These are phyloP conservation scores for Jacaranda copaia DNA, from an alignment of 257 asterid genomes.

Conservation along the genomic window DNA sequence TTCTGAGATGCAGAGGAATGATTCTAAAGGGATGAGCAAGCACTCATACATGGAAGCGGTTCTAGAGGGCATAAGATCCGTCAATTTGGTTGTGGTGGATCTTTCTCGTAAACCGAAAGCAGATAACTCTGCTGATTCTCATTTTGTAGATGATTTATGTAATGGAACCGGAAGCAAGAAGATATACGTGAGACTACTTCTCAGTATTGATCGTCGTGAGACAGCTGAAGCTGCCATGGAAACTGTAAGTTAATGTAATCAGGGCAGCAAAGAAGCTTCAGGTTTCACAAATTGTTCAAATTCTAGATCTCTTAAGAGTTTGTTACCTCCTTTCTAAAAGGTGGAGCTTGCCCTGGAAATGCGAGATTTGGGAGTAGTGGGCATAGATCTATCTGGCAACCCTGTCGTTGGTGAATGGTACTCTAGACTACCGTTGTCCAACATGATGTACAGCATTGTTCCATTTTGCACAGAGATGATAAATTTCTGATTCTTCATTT, in stretches of 20 bases:
- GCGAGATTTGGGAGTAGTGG: conserved; percentile 84
- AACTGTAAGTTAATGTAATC: conserved; percentile 64
- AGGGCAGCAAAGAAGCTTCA: conserved; percentile 11
- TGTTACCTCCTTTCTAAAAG: conserved; percentile 47
- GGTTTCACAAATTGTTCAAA: conserved; percentile 9
- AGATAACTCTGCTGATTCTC: conserved; percentile 42
- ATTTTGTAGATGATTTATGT: conserved; percentile 29
- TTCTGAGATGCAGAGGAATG: conserved; percentile 63
- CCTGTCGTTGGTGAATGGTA: conserved; percentile 94
- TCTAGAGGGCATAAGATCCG: conserved; percentile 76
- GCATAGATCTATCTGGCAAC: conserved; percentile 94
- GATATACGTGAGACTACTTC: conserved; percentile 84
- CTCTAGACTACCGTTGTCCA: conserved; percentile 9
- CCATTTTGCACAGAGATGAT: conserved; percentile 21
- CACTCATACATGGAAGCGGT: conserved; percentile 87
- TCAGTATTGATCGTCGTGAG: conserved; percentile 94
- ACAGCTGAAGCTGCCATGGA: conserved; percentile 90
- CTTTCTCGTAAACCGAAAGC: conserved; percentile 43
- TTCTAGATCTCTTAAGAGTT: conserved; percentile 27
- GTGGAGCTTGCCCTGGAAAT: conserved; percentile 81
- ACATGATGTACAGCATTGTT: conserved; percentile 10
- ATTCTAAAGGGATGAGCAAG: conserved; percentile 89
- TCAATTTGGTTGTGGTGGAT: conserved; percentile 62
- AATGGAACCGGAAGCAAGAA: conserved; percentile 55
- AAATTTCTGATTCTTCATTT: conserved; percentile 30